Percentiles rank a stretch among this genome's conserved stretches.
These are phyloP conservation scores for Nemania sp. DNA, from an alignment of 2,329 filamentous ascomycete genomes.

Conservation along the genomic window DNA sequence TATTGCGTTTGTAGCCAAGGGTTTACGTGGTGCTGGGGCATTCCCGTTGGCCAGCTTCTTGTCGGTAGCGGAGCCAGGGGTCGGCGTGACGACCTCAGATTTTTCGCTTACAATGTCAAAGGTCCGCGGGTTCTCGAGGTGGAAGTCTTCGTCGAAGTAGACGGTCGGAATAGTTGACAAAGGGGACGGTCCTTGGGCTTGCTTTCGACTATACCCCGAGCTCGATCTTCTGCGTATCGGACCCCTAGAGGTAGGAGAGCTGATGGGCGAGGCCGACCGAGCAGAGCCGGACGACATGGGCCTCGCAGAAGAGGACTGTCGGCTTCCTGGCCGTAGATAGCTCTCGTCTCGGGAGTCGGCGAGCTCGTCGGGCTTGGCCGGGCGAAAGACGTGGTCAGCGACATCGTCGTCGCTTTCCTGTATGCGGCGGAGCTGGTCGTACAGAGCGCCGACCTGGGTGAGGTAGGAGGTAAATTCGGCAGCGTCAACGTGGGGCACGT, in stretches of 20 bases:
- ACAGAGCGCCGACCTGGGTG: conserved; percentile 80
- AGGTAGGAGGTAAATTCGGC: conserved; percentile 84
- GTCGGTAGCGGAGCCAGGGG: conserved; percentile 57
- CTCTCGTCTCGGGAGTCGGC: conserved; percentile 44
- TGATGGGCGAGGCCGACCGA: conserved; percentile 54
- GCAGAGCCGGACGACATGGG: conserved; percentile 51
- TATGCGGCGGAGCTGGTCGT: conserved; percentile 84
- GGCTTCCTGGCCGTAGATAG: conserved; percentile 51
- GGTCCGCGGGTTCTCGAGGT: conserved; percentile 90
- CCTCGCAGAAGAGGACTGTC: conserved; percentile 43
- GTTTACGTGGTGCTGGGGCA: conserved; percentile 71
- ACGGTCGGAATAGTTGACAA: conserved; percentile 89
- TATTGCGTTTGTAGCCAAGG: conserved; percentile 93
- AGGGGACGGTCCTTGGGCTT: conserved; percentile 75
- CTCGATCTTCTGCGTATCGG: conserved; percentile 46
- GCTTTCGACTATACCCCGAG: conserved; percentile 58
- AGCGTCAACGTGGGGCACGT: conserved; percentile 78
- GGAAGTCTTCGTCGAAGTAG: conserved; percentile 95
- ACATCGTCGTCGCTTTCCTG: conserved; percentile 75
- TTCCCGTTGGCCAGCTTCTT: conserved; percentile 60
- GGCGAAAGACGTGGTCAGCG: conserved; percentile 44
- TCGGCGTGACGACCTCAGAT: conserved; percentile 86
- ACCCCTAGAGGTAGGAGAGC: conserved; percentile 43
- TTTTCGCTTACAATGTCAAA: conserved; percentile 97
- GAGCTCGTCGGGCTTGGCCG: conserved; percentile 49